Conservation (phyloP, 2,329 filamentous ascomycete species). For the Chrysoporthe austroafricana region DNA sequence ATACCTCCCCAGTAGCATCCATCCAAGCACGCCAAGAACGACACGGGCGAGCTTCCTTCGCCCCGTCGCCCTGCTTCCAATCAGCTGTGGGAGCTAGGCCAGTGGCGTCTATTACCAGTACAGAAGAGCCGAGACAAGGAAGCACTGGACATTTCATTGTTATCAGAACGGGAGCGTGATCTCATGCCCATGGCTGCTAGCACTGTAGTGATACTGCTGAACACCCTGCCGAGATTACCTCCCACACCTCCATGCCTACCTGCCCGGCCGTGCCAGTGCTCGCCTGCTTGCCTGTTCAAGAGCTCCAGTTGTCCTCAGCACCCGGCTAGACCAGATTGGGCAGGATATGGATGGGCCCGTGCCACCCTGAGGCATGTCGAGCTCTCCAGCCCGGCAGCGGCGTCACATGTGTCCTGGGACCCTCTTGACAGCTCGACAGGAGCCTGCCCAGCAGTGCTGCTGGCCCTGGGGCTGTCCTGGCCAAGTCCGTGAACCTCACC, state of each 20-base stretch:
- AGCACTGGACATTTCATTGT: background rate
- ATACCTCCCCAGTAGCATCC: background rate
- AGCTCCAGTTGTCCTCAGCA: background rate
- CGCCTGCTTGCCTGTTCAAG: background rate
- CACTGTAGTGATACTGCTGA: background rate
- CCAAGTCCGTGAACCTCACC: background rate
- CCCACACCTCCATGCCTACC: no score
- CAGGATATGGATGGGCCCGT: background rate
- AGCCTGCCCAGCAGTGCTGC: background rate
- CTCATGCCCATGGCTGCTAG: background rate
- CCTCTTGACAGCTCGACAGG: conserved; percentile 1
- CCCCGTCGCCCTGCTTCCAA: background rate
- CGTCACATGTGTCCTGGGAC: background rate
- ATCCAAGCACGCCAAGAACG: background rate
- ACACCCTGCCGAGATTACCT: conserved; percentile 2
- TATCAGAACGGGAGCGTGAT: background rate
- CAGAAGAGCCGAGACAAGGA: conserved; percentile 10
- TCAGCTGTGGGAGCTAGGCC: background rate
- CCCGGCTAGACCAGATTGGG: background rate
- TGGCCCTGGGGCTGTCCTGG: background rate
- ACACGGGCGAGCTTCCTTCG: background rate
- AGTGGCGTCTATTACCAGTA: background rate
- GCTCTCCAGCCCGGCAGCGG: background rate
- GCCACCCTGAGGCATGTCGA: background rate
- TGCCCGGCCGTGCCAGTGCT: background rate